phyloP scores from a whole-genome alignment of 2,329 filamentous ascomycete genomes.

The Colletotrichum tropicale region DNA sequence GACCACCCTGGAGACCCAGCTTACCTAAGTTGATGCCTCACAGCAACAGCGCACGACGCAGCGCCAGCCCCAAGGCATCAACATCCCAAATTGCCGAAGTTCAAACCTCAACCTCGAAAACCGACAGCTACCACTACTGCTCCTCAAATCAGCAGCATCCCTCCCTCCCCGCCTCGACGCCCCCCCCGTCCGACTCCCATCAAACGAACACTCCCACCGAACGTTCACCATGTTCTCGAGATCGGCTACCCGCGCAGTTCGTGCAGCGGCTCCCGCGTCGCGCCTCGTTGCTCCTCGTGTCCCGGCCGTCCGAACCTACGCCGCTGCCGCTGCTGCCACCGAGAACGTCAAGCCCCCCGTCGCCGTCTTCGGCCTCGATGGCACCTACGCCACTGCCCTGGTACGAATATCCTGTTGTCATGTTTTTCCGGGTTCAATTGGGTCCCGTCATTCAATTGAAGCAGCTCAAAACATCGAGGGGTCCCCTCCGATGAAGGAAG shows the following conservation, averaged over 20 bases:
- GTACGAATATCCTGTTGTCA: slow-evolving; percentile 61
- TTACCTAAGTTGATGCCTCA: slow-evolving; percentile 41
- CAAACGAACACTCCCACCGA: slow-evolving; percentile 8
- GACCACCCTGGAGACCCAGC: background rate
- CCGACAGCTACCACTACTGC: slow-evolving; percentile 21
- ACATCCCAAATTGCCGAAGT: slow-evolving; percentile 47
- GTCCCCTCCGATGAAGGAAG: background rate
- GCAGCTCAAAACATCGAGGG: background rate
- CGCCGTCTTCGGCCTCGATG: slow-evolving; percentile 92
- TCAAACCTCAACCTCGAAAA: slow-evolving; percentile 36
- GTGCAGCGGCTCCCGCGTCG: slow-evolving; percentile 60
- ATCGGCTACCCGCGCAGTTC: slow-evolving; percentile 61
- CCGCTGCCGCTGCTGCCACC: slow-evolving; percentile 65
- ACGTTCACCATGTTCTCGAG: slow-evolving; percentile 61
- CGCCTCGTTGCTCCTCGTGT: slow-evolving; percentile 57
- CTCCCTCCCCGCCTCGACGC: slow-evolving; percentile 22
- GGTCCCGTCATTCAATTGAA: slow-evolving; percentile 21
- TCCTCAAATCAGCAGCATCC: slow-evolving; percentile 17
- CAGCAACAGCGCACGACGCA: background rate
- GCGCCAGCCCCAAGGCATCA: slow-evolving; percentile 37
- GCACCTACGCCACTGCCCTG: slow-evolving; percentile 97
- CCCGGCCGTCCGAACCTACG: slow-evolving; percentile 74
- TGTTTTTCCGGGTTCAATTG: background rate
- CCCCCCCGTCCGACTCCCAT: slow-evolving; percentile 9
- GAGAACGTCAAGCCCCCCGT: slow-evolving; percentile 82